Percentiles rank a stretch among this genome's conserved stretches.
Conservation (phyloP, 2,329 filamentous ascomycete species). For the Onygenales sp. region DNA sequence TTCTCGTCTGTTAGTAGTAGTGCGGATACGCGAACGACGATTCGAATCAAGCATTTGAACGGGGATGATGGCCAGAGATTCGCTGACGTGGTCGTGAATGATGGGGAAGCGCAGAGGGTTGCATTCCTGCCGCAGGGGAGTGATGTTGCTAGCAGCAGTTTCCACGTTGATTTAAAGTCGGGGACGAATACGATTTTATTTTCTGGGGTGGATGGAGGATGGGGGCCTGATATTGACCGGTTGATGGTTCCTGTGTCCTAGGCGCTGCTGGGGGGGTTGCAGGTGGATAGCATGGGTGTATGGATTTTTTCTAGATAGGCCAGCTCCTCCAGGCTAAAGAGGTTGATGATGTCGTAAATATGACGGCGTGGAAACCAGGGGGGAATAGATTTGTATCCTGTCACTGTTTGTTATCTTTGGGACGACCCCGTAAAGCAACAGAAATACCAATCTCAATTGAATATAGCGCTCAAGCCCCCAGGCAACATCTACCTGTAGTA, state of each 20-base stretch:
- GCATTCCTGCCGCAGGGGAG: slow-evolving; percentile 46
- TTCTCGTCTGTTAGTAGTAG: slow-evolving; percentile 40
- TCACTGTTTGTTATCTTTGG: too few relatives aligned
- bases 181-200: neutral
- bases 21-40: slow-evolving; percentile 38
- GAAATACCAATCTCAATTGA: too few relatives aligned
- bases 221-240: neutral
- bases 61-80: slow-evolving; percentile 45
- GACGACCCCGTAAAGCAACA: too few relatives aligned
- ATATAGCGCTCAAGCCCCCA: too few relatives aligned
- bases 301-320: neutral
- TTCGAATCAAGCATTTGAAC: slow-evolving; percentile 49
- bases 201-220: neutral
- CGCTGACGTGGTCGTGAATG: slow-evolving; percentile 47
- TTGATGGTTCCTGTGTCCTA: neutral
- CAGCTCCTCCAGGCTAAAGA: too few relatives aligned
- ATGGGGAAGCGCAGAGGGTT: slow-evolving; percentile 37
- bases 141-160: neutral
- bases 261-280: neutral
- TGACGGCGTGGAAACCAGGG: too few relatives aligned
- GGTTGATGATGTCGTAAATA: too few relatives aligned
- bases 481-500: too few relatives aligned
- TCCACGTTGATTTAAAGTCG: neutral
- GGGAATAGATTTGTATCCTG: too few relatives aligned
- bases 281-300: neutral